phyloP scores from a whole-genome alignment of 805 yeast species.

The Cyberlindnera maritima region DNA sequence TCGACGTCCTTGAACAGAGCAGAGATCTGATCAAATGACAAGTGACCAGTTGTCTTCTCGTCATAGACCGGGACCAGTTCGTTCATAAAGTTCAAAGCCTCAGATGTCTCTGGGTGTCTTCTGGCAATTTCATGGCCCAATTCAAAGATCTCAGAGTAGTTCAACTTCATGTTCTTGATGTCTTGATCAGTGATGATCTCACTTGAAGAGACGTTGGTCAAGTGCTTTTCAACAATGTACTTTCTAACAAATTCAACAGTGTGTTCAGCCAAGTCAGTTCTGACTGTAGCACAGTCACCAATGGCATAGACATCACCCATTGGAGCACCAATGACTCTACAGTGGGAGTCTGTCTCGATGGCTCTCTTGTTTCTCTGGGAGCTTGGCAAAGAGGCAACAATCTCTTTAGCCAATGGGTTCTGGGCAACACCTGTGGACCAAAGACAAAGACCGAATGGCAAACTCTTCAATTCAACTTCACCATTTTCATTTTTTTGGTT shows the following conservation, averaged over 20 bases:
- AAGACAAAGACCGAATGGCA: conserved; percentile 66
- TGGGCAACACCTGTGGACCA: conserved; percentile 80
- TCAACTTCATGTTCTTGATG: conserved; percentile 45
- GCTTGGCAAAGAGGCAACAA: conserved; percentile 45
- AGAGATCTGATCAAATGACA: conserved; percentile 51
- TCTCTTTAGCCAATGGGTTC: conserved; percentile 55
- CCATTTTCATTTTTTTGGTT: conserved; percentile 48
- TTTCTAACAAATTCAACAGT: conserved; percentile 49
- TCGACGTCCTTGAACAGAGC: conserved; percentile 52
- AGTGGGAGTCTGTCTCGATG: conserved; percentile 72
- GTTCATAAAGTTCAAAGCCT: conserved; percentile 49
- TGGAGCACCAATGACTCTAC: conserved; percentile 68
- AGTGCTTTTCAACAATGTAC: conserved; percentile 42
- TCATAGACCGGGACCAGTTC: conserved; percentile 55
- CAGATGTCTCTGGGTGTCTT: conserved; percentile 57
- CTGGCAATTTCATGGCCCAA: conserved; percentile 46
- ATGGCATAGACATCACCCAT: conserved; percentile 66
- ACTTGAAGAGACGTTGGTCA: conserved; percentile 31
- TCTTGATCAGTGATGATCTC: conserved; percentile 48
- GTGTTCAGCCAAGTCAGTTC: conserved; percentile 56
- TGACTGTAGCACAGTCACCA: conserved; percentile 69
- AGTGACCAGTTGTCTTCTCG: conserved; percentile 42
- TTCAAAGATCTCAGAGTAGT: conserved; percentile 46
- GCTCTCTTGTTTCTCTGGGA: conserved; percentile 63
- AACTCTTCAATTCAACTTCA: conserved; percentile 37